Base-by-base conservation (phyloP, 768 basidiomycete species). In the Boletus vermiculosoides region DNA sequence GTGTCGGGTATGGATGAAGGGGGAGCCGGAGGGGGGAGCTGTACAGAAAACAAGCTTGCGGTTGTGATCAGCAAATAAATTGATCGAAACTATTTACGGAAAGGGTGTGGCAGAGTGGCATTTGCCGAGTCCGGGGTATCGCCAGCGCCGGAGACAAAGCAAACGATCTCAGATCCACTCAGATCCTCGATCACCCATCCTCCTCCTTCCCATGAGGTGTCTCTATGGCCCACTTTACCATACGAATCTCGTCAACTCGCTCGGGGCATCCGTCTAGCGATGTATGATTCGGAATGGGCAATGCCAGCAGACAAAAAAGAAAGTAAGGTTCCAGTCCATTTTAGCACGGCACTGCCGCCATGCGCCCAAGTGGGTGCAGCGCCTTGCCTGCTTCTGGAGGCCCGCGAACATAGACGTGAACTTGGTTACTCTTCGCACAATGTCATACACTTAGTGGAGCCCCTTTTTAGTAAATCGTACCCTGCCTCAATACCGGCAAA, bases 81-180 rank as follows among this genome's bases (percentile, higher is more conserved):
- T 45, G 34, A 7, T 22, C 8, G 12, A 37, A 37, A 5, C 39
- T n/a, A 40, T 40, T 51, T 52, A 52, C 28, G 52, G 23, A 42
- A 30, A 10, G 20, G 44, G 51, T 40, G 60, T 52, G 54, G 52
- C 37, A 44, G 28, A 18, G 31, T 61, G 72, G 71, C 30, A 68
- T 36, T 65, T 55, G 9, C 72, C 72, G 72, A 37, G 48, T 68
- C 59, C 71, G 71, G 71, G 71, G 70, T 45, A 60, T 67, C 52
- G 48, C 54, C 68, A 70, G 65, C 64, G 59, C 71, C 71, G 71
- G 70, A 66, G 47, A 62, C 67, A 71, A 62, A 64, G 45, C 22
- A 62, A 68, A 63, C 58, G 63, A 71, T 71, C 71, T 71, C 7
- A 71, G 69, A 72, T 72, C 52, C 39, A n/a, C 16, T 3, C 18